Percentiles rank a stretch among this genome's conserved stretches.
phyloP scores from a whole-genome alignment of 2,329 filamentous ascomycete genomes.

The Aspergillus fructus region DNA sequence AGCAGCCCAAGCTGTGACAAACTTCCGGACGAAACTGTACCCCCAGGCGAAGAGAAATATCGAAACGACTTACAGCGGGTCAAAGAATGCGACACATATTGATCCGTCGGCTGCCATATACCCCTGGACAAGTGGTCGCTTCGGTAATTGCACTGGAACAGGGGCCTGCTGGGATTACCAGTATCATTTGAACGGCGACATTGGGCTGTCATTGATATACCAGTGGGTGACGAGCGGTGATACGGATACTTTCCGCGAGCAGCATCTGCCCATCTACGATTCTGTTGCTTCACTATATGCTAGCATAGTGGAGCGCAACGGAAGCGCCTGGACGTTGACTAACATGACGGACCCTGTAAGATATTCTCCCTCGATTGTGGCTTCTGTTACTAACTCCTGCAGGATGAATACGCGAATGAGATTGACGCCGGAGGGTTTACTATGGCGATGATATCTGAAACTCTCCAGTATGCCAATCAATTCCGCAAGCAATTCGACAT shows the following conservation, averaged over 20 bases:
- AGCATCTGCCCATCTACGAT: slow-evolving; percentile 64
- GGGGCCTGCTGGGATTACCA: slow-evolving; percentile 69
- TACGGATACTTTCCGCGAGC: slow-evolving; percentile 53
- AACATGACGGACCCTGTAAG: slow-evolving; percentile 71
- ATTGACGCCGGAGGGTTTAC: slow-evolving; percentile 70
- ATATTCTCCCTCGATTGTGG: neutral
- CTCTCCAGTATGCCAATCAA: slow-evolving; percentile 57
- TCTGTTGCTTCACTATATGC: slow-evolving; percentile 62
- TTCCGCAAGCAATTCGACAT: slow-evolving; percentile 58
- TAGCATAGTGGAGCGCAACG: slow-evolving; percentile 61
- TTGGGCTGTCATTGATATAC: slow-evolving; percentile 62
- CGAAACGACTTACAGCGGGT: slow-evolving; percentile 54
- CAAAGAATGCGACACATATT: slow-evolving; percentile 60
- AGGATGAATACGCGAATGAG: slow-evolving; percentile 68
- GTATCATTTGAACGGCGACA: slow-evolving; percentile 71
- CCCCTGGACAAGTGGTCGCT: slow-evolving; percentile 67
- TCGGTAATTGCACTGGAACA: slow-evolving; percentile 66
- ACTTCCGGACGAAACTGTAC: slow-evolving; percentile 61
- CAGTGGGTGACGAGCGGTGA: slow-evolving; percentile 63
- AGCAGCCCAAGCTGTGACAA: slow-evolving; percentile 61
- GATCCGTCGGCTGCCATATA: slow-evolving; percentile 60
- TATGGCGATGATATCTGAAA: slow-evolving; percentile 59
- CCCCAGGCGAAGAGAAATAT: slow-evolving; percentile 62
- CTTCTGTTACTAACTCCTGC: neutral
- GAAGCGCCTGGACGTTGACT: slow-evolving; percentile 52